Evolutionary conservation across 2,329 filamentous ascomycete species (phyloP).

Genomic region (Trichoderma gracile): DNA sequence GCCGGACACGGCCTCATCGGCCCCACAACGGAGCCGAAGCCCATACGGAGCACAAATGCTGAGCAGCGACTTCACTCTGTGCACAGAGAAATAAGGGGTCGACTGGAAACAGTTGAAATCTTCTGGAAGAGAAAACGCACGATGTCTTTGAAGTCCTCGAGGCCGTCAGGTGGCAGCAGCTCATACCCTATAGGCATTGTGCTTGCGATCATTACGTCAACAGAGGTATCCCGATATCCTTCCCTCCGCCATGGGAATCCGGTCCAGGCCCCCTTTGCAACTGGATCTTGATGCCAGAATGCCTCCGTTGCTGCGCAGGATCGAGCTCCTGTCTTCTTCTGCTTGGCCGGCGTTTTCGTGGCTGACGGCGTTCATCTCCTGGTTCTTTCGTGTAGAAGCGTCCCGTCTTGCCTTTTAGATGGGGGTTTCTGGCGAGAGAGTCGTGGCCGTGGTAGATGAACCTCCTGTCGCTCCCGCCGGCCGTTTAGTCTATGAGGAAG

Average conservation of each 20-base stretch:
- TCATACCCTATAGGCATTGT: no score
- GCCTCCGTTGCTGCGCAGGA: not conserved
- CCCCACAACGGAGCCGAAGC: constrained; percentile 14
- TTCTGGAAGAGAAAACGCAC: not conserved
- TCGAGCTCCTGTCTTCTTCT: not conserved
- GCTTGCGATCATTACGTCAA: no score
- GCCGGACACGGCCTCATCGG: constrained; percentile 3
- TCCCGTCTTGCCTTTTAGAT: no score
- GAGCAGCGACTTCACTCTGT: no score
- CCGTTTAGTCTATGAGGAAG: not conserved
- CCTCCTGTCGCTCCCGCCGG: not conserved
- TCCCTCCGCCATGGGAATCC: no score
- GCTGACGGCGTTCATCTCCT: not conserved
- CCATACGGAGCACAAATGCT: not conserved
- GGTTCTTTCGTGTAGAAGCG: not conserved
- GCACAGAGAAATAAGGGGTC: not conserved
- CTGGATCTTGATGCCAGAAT: not conserved
- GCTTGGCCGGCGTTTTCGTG: not conserved
- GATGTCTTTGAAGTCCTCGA: no score
- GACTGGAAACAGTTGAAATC: no score
- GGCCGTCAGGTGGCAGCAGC: no score
- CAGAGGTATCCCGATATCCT: no score
- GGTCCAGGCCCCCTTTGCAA: no score
- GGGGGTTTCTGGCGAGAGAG: not conserved
- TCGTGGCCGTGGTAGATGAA: not conserved